Evolutionary conservation across 495 filamentous ascomycete species (phyloP), one percentile per base, ranked within the genome.

Genomic region (Tuber indicum): DNA sequence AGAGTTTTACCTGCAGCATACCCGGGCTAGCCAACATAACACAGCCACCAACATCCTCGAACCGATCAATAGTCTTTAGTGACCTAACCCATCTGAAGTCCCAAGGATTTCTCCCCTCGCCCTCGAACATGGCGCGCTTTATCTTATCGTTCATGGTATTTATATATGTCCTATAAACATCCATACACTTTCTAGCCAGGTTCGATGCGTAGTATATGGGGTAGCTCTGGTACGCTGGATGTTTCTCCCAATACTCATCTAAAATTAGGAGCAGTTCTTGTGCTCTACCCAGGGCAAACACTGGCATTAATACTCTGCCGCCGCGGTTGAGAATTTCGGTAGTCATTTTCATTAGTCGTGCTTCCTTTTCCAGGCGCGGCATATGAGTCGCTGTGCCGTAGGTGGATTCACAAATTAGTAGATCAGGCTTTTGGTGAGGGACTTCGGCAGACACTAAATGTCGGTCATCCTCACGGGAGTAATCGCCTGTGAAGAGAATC

Each of bases 81-180:
- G 92, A 93, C 78, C 96, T 89, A 72, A 99, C 92, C 82, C 91
- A 97, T 74, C 90, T 91, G 85, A 98, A 97, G 81, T 99, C 96
- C 96, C 96, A 99, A 0, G 96, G 96, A 17, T 96, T 96, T 36
- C 91, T 92, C 39, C 90, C 91, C 62, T 91, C 91, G 3, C 90
- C 90, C 85, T 96, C 94, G 58, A 93, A 92, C 84, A 97, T 93
- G 7, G 91, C 92, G 3, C 92, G 89, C 82, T 97, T 97, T 85
- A 99, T 98, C 81, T 97, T 98, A 84, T 97, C 95, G 83, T 99
- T 99, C 96, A 99, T 99, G 42, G 94, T 92, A 74, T 92, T 91
- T 76, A 97, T 92, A 82, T 98, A 98, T 1, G 96, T 99, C 84
- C 98, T 95, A 82, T 99, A 99, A 9, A 99, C 94, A 26, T 97